These are phyloP conservation scores for Kodamaea restingae DNA, from an alignment of 805 yeast genomes.

Conservation along the genomic window DNA sequence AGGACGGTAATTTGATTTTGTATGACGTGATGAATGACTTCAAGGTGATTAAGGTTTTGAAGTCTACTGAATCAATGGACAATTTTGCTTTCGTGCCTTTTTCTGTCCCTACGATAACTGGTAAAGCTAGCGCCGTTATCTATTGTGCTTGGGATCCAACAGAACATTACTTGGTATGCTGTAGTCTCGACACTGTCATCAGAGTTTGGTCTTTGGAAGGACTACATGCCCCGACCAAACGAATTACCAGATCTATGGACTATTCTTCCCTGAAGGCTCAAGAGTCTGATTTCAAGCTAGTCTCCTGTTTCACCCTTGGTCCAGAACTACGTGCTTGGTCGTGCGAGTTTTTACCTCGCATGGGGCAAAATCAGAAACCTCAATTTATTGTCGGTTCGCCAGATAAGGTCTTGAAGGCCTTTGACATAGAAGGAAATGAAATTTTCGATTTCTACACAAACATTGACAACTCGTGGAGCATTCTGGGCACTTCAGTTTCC, in stretches of 20 bases:
- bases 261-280: constrained; percentile 6
- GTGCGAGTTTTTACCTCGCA: constrained; percentile 66
- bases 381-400: constrained; percentile 73
- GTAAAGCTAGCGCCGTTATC: constrained; percentile 41
- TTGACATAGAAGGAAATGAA: constrained; percentile 35
- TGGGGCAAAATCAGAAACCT: constrained; percentile 29
- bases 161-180: constrained; percentile 61
- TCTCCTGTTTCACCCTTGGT: constrained; percentile 38
- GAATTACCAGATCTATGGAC: constrained; percentile 26
- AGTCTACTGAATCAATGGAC: constrained; percentile 26
- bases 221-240: constrained; percentile 16
- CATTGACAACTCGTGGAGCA: constrained; percentile 17
- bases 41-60: constrained; percentile 27
- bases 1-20: constrained; percentile 58
- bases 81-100: constrained; percentile 23
- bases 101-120: constrained; percentile 23
- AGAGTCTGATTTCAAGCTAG: constrained; percentile 17
- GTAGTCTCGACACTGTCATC: constrained; percentile 68
- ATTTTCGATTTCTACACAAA: constrained; percentile 42
- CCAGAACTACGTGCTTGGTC: constrained; percentile 38
- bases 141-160: constrained; percentile 75
- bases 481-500: background rate
- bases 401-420: constrained; percentile 52
- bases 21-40: constrained; percentile 56
- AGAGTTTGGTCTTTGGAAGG: constrained; percentile 60